Conservation (phyloP, 306 rosid species). For the Malus sieversii region DNA sequence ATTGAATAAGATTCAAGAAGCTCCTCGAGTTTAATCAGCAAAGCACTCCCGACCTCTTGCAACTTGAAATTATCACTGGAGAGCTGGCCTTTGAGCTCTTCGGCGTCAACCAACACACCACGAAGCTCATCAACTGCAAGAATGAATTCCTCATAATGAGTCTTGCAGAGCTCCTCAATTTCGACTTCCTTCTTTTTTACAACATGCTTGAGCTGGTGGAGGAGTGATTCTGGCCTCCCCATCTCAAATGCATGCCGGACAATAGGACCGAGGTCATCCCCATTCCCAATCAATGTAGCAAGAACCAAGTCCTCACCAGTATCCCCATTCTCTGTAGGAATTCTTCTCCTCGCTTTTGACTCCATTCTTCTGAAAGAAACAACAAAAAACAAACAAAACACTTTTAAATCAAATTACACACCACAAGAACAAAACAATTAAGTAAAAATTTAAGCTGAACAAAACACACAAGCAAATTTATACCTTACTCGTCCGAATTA, state of each 20-base stretch:
- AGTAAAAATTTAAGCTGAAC: not conserved
- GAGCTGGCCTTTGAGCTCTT: conserved; percentile 86
- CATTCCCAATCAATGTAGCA: conserved; percentile 73
- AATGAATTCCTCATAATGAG: conserved; percentile 93
- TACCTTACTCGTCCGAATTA: not conserved
- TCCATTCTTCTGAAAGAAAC: conserved; percentile 38
- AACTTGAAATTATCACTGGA: conserved; percentile 79
- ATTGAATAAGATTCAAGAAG: conserved; percentile 73
- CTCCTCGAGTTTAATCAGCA: conserved; percentile 81
- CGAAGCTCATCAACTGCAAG: conserved; percentile 95
- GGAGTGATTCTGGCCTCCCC: conserved; percentile 75
- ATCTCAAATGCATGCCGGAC: conserved; percentile 90
- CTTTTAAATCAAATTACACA: conserved; percentile 16
- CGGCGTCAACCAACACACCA: conserved; percentile 88
- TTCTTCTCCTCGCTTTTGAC: conserved; percentile 47
- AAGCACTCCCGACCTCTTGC: conserved; percentile 77
- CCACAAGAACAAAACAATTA: not conserved
- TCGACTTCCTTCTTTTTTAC: conserved; percentile 84
- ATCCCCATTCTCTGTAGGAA: conserved; percentile 55
- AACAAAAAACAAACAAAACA: not conserved
- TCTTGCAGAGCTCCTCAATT: conserved; percentile 96
- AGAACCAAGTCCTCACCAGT: conserved; percentile 79
- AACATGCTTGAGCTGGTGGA: conserved; percentile 67
- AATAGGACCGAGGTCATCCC: conserved; percentile 80
- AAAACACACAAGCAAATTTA: not conserved